Evolutionary conservation across 352 stramenopile genomes (phyloP).

Genomic region (Plasmopara muralis): DNA sequence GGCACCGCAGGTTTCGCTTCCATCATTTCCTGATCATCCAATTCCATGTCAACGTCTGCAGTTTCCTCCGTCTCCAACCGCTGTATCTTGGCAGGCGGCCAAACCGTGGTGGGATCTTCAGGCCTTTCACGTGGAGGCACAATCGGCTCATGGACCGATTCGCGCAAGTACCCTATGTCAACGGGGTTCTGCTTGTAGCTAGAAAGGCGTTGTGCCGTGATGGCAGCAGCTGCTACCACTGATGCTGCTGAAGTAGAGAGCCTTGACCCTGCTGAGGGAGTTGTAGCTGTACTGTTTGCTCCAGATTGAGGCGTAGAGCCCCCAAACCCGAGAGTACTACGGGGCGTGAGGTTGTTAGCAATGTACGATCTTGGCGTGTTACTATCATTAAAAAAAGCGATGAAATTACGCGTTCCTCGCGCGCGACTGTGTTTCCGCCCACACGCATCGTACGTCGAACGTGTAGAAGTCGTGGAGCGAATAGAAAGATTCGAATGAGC

Average conservation of each 20-base stretch:
- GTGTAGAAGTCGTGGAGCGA: slow-evolving; percentile 59
- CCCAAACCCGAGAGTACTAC: slow-evolving; percentile 21
- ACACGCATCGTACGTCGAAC: slow-evolving; percentile 45
- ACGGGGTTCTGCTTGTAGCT: slow-evolving; percentile 62
- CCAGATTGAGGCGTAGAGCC: slow-evolving; percentile 36
- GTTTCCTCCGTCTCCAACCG: slow-evolving; percentile 26
- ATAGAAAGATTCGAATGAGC: slow-evolving; percentile 75
- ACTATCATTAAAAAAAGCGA: slow-evolving; percentile 49
- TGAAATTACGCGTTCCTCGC: slow-evolving; percentile 17
- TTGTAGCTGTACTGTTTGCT: slow-evolving; percentile 29
- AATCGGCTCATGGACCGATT: slow-evolving; percentile 29
- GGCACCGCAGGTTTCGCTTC: slow-evolving; percentile 23
- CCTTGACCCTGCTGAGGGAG: slow-evolving; percentile 19
- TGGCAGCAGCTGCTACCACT: slow-evolving; percentile 27
- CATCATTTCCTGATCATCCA: slow-evolving; percentile 23
- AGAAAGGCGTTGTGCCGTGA: slow-evolving; percentile 46
- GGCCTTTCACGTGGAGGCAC: slow-evolving; percentile 13
- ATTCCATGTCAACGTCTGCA: slow-evolving; percentile 31
- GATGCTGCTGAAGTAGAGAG: slow-evolving; percentile 32
- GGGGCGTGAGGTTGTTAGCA: slow-evolving; percentile 58
- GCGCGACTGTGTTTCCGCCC: slow-evolving; percentile 18
- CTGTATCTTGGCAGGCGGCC: slow-evolving; percentile 26
- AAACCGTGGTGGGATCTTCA: slow-evolving; percentile 22
- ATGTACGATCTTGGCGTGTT: slow-evolving; percentile 73
- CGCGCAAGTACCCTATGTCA: slow-evolving; percentile 60